A percentile compares a stretch with the other conserved stretches of the same genome.
Evolutionary conservation across 176 grass and related monocot species (phyloP).

Genomic region (Leersia perrieri): DNA sequence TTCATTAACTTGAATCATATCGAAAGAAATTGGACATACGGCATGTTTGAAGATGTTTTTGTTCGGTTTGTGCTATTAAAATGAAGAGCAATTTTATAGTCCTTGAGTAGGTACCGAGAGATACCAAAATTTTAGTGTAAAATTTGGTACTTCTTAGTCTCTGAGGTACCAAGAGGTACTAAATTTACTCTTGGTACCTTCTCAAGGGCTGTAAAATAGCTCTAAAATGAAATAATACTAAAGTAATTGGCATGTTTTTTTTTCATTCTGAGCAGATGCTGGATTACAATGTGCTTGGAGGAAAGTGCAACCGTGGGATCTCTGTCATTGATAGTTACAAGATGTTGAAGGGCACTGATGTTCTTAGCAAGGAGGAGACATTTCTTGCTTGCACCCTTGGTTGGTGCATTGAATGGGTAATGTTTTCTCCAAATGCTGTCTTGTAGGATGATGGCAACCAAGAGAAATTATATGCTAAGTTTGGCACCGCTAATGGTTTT

Average conservation of each 20-base stretch:
- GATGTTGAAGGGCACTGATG: slow-evolving; percentile 60
- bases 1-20: not conserved
- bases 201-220: no score
- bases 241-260: slow-evolving; percentile 20
- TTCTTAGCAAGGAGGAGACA: slow-evolving; percentile 61
- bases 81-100: no score
- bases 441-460: slow-evolving; percentile 2
- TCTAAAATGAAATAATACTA: not conserved
- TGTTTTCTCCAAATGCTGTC: not conserved
- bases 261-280: slow-evolving; percentile 65
- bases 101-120: no score
- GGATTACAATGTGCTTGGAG: slow-evolving; percentile 96
- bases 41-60: not conserved
- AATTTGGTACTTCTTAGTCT: no score
- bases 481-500: not conserved
- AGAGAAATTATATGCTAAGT: not conserved
- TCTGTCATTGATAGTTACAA: slow-evolving; percentile 97
- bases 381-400: slow-evolving; percentile 90
- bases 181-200: no score
- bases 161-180: no score
- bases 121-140: no score
- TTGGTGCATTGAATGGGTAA: slow-evolving; percentile 99
- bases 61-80: slow-evolving; percentile 12
- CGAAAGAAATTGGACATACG: not conserved
- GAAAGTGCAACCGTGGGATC: slow-evolving; percentile 85